These are phyloP conservation scores for Russula olivacea DNA, from an alignment of 768 basidiomycete species.

Conservation along the genomic window DNA sequence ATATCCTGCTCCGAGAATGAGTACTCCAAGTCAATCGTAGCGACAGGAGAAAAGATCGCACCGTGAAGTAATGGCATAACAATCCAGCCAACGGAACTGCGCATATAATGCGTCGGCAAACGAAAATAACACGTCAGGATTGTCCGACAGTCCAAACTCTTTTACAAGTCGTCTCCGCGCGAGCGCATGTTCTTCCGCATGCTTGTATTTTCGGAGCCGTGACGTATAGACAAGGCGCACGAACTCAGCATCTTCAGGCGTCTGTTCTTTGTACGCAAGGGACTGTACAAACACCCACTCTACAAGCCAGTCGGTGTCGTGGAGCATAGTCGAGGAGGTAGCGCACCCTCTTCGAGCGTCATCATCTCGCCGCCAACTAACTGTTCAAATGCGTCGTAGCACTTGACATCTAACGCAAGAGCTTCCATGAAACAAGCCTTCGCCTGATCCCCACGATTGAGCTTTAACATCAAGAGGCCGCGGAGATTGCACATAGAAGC, in stretches of 20 bases:
- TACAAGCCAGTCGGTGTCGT: slow-evolving; percentile 31
- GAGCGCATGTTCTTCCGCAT: slow-evolving; percentile 72
- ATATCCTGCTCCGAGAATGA: slow-evolving; percentile 50
- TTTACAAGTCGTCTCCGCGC: slow-evolving; percentile 75
- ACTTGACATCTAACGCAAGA: slow-evolving; percentile 89
- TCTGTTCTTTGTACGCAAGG: slow-evolving; percentile 76
- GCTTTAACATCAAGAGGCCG: slow-evolving; percentile 88
- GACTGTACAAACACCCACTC: slow-evolving; percentile 96
- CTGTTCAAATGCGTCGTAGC: slow-evolving; percentile 92
- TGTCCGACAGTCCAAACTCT: slow-evolving; percentile 80
- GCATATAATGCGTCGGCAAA: slow-evolving; percentile 87
- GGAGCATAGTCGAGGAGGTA: background rate
- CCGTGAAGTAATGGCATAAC: slow-evolving; percentile 83
- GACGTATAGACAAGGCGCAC: slow-evolving; percentile 90
- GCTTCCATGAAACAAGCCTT: slow-evolving; percentile 97
- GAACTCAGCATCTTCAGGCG: slow-evolving; percentile 84
- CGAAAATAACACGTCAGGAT: slow-evolving; percentile 87
- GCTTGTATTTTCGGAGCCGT: slow-evolving; percentile 85
- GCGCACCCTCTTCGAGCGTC: slow-evolving; percentile 86
- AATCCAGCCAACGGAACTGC: slow-evolving; percentile 91
- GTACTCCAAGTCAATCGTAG: background rate
- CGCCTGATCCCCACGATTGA: slow-evolving; percentile 85
- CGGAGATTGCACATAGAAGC: slow-evolving; percentile 96
- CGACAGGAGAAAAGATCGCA: slow-evolving; percentile 30
- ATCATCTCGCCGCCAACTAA: slow-evolving; percentile 93